These are phyloP conservation scores for Colletotrichum horii DNA, from an alignment of 2,329 filamentous ascomycete species.

Conservation along the genomic window DNA sequence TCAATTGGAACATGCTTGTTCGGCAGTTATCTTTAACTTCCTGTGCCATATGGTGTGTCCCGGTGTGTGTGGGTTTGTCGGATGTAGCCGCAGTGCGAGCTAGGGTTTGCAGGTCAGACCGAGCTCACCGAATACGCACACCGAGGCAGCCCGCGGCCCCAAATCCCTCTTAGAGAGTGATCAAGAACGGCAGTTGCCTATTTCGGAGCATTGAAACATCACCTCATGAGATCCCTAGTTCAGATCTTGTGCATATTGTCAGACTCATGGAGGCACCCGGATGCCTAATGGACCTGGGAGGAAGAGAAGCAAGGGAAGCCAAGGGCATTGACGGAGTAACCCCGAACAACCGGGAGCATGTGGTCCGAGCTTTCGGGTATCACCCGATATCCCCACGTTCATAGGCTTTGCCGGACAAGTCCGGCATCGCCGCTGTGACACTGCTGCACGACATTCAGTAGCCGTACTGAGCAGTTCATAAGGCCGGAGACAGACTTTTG, in stretches of 20 bases:
- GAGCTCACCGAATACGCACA: background rate
- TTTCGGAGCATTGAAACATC: background rate
- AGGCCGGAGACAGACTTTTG: background rate
- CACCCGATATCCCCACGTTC: background rate
- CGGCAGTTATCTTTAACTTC: background rate
- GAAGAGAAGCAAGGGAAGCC: background rate
- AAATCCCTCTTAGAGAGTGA: background rate
- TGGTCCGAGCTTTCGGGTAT: background rate
- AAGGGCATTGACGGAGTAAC: background rate
- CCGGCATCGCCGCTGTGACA: background rate
- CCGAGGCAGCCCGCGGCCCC: accelerated
- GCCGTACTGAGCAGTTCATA: background rate
- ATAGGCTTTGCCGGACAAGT: background rate
- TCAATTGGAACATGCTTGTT: background rate
- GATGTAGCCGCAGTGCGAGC: background rate
- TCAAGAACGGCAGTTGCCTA: background rate
- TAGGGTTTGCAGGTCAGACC: background rate
- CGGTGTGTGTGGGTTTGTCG: background rate
- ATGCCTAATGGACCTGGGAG: background rate
- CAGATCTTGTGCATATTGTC: background rate
- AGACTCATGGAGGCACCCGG: background rate
- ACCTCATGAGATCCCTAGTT: background rate
- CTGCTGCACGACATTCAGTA: background rate
- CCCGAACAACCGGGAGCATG: background rate
- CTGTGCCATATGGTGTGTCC: background rate